Evolutionary conservation across 2,329 filamentous ascomycete genomes (phyloP).

Genomic region (Tolypocladium pustulatum): DNA sequence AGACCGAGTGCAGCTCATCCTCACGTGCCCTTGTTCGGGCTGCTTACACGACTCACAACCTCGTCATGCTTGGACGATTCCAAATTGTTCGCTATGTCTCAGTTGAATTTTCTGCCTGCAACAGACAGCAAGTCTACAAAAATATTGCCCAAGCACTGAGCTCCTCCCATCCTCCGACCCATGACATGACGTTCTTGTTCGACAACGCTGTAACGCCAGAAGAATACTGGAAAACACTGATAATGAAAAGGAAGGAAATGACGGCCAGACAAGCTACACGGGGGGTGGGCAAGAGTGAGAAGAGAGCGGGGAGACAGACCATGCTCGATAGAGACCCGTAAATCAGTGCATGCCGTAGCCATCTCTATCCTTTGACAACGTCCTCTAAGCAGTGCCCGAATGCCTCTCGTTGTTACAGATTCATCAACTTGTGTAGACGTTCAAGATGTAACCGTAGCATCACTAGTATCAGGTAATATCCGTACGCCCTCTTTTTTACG

Average conservation of each 20-base stretch:
- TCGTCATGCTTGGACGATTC: too few species aligned
- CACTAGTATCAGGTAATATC: background rate
- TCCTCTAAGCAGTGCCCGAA: background rate
- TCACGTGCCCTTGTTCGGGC: background rate
- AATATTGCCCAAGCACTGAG: background rate
- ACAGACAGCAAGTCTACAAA: background rate
- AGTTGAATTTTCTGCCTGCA: background rate
- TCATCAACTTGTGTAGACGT: background rate
- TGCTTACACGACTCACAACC: background rate
- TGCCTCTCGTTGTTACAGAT: background rate
- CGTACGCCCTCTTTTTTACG: background rate
- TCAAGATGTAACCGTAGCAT: background rate
- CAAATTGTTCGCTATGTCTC: background rate
- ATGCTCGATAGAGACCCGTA: background rate
- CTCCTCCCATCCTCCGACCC: background rate
- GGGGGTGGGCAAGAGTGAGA: background rate
- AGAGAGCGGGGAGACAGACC: background rate
- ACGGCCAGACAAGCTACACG: background rate
- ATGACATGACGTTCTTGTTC: background rate
- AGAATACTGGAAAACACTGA: background rate
- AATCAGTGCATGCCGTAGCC: background rate
- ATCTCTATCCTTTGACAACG: background rate
- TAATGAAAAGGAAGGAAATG: background rate
- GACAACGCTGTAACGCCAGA: constrained; percentile 4
- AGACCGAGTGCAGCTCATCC: background rate